phyloP scores from a whole-genome alignment of 352 stramenopile genomes.

The Globisporangium alternatum region DNA sequence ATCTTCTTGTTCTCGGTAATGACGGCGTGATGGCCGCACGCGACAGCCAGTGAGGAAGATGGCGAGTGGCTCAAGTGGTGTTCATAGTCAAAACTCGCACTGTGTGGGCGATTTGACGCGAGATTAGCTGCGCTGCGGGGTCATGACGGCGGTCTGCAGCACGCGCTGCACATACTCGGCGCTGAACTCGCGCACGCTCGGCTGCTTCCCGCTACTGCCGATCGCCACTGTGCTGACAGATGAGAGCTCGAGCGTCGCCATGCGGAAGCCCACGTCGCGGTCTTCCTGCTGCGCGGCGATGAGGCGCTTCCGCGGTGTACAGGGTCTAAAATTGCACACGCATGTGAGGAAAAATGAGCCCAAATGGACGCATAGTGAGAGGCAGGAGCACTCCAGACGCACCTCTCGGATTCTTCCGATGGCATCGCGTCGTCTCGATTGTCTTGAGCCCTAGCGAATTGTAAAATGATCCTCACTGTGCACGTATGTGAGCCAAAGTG shows the following conservation, averaged over 20 bases:
- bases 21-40: no score
- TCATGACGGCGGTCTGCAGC: constrained; percentile 1
- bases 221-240: not conserved
- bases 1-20: no score
- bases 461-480: not conserved
- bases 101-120: no score
- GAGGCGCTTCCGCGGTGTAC: constrained; percentile 62
- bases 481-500: not conserved
- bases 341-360: not conserved
- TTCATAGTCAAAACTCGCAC: no score
- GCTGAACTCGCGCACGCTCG: constrained; percentile 8
- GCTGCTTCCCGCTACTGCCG: constrained; percentile 4
- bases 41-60: no score
- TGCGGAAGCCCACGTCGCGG: constrained; percentile 32
- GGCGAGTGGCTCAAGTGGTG: no score
- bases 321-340: constrained; percentile 32
- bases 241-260: constrained; percentile 4
- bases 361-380: not conserved
- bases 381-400: not conserved
- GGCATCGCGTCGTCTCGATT: not conserved
- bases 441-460: not conserved
- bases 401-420: constrained; percentile 12
- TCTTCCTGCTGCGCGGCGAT: constrained; percentile 52
- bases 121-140: not conserved
- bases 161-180: constrained; percentile 4